phyloP scores from a whole-genome alignment of 1,284 basidiomycete species.

The Cryptococcus maquisensis region DNA sequence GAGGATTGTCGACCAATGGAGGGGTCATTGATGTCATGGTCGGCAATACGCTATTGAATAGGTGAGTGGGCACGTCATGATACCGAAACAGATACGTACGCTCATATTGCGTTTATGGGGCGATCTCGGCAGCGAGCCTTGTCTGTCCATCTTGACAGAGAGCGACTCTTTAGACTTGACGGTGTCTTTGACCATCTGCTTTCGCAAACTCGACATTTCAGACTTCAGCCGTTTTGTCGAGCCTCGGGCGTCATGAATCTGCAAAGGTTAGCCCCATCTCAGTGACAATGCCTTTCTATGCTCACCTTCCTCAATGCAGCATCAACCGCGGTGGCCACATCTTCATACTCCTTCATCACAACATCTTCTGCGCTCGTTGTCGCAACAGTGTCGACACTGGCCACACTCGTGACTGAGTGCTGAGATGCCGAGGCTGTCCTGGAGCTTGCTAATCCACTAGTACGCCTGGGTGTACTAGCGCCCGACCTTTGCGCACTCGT shows the following conservation, averaged over 20 bases:
- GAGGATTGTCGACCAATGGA: conserved; percentile 15
- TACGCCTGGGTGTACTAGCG: conserved; percentile 3
- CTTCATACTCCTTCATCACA: conserved; percentile 12
- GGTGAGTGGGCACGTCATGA: background rate
- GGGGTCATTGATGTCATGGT: conserved; percentile 15
- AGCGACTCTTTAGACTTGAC: conserved; percentile 8
- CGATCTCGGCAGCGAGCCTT: conserved; percentile 42
- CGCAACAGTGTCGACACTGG: background rate
- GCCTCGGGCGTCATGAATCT: conserved; percentile 27
- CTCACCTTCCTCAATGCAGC: conserved; percentile 20
- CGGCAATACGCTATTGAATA: conserved; percentile 22
- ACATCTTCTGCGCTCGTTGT: conserved; percentile 4
- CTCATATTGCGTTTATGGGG: conserved; percentile 48
- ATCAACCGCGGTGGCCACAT: conserved; percentile 16
- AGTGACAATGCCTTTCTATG: background rate
- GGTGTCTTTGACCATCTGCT: conserved; percentile 20
- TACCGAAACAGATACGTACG: conserved; percentile 27
- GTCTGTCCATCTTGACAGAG: conserved; percentile 12
- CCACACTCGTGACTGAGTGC: conserved; percentile 3
- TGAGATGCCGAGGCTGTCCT: conserved; percentile 16
- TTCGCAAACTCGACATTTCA: conserved; percentile 23
- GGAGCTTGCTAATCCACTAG: conserved; percentile 13
- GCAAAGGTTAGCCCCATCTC: background rate
- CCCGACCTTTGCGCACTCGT: background rate
- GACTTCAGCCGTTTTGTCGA: conserved; percentile 24